Evolutionary conservation across 2,329 filamentous ascomycete genomes (phyloP), one percentile per base, ranked within the genome.

Genomic region (Penicillium frequentans): DNA sequence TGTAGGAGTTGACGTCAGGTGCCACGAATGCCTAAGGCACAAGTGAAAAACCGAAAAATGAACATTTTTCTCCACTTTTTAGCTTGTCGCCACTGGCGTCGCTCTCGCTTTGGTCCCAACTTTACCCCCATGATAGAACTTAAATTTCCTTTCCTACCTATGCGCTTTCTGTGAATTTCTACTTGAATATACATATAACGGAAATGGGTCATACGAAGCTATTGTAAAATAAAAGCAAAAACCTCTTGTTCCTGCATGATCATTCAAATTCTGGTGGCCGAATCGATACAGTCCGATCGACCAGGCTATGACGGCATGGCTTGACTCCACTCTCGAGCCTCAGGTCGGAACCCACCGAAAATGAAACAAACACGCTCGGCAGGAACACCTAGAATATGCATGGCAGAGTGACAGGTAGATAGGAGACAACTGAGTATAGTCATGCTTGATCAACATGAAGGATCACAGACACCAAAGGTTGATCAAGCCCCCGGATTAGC

Each of bases 301-400:
- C 54, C 56, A 13, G 37, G n/a, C 54, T 31, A 65, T 65, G 64
- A 66, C 63, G 64, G 49, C 39, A 58, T 63, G 47, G 58, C 42
- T 56, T 42, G 47, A 33, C 42, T 62, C 57, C 57, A 59, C 57
- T 49, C 21, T 42, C 43, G 58, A 65, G 64, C 59, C 63, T 65
- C 63, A 65, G 42, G 26, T 35, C 29, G 33, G 16, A 35, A 13
- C 13, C 26, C 43, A 52, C 23, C 42, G 10, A 29, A 4, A 19
- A 19, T 27, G 23, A 50, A 39, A 33, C 14, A 24, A 27, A 19
- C 35, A 10, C n/a, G 10, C 14, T 39, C 35, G 8, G 8, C 35
- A 39, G 35, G n/a, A 9, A 39, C 16, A n/a, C 33, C 14, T 10
- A 10, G 16, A 10, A 39, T 39, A 16, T 33, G 5, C 13, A 33